Percentiles rank a stretch among this genome's conserved stretches.
These are phyloP conservation scores for Diaporthe citriasiana DNA, from an alignment of 2,329 filamentous ascomycete species.

Conservation along the genomic window DNA sequence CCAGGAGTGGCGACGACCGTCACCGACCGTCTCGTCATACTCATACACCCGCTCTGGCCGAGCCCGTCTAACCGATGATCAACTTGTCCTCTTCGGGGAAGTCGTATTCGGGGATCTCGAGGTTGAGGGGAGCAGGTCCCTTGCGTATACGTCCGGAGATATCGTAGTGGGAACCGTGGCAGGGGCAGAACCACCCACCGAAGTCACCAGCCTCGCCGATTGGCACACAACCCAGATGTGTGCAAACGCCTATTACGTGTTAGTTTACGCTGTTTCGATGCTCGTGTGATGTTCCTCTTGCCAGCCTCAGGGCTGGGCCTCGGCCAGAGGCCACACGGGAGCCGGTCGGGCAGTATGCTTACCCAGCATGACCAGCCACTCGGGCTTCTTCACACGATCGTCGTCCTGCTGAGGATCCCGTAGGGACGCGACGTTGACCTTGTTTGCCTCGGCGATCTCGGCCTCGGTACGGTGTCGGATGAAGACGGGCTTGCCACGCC, in stretches of 20 bases:
- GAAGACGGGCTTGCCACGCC: constrained; percentile 99
- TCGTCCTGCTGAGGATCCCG: constrained; percentile 92
- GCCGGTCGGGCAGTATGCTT: constrained; percentile 51
- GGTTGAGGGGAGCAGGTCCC: constrained; percentile 96
- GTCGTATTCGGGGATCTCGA: constrained; percentile 93
- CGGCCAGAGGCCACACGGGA: neutral
- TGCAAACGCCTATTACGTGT: constrained; percentile 84
- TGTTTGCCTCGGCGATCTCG: constrained; percentile 96
- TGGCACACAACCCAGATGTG: constrained; percentile 98
- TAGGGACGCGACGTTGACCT: constrained; percentile 84
- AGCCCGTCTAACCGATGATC: constrained; percentile 84
- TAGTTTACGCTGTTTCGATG: neutral
- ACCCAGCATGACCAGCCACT: constrained; percentile 99
- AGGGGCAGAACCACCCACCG: constrained; percentile 99
- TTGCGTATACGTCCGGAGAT: constrained; percentile 98
- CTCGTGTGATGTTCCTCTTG: neutral
- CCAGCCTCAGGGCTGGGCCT: neutral
- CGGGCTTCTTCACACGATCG: constrained; percentile 96
- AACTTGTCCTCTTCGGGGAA: constrained; percentile 92
- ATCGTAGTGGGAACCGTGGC: constrained; percentile 99
- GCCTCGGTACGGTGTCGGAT: constrained; percentile 95
- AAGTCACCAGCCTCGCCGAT: constrained; percentile 99
- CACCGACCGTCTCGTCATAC: constrained; percentile 26
- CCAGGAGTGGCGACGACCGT: constrained; percentile 17
- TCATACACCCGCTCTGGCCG: constrained; percentile 38